phyloP scores from a whole-genome alignment of 2,329 filamentous ascomycete genomes.

The Cercospora zeae-maydis region DNA sequence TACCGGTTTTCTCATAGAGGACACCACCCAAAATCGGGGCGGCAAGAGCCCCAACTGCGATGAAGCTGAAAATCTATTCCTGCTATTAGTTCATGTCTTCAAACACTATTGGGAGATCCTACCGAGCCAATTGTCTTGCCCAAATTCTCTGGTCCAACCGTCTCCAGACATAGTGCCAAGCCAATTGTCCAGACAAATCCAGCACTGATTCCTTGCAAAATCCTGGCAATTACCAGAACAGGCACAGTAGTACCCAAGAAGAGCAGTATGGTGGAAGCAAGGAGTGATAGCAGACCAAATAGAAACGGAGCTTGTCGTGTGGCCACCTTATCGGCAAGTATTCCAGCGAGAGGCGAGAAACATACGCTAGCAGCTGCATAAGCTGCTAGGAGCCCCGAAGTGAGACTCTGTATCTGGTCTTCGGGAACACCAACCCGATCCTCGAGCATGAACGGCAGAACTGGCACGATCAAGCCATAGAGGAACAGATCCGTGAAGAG shows the following conservation, averaged over 20 bases:
- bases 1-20: slow-evolving; percentile 58
- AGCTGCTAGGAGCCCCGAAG: slow-evolving; percentile 52
- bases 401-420: slow-evolving; percentile 50
- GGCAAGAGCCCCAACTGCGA: slow-evolving; percentile 55
- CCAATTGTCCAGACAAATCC: slow-evolving; percentile 60
- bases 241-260: slow-evolving; percentile 50
- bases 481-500: slow-evolving; percentile 59
- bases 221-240: slow-evolving; percentile 50
- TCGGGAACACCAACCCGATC: slow-evolving; percentile 50
- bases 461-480: slow-evolving; percentile 57
- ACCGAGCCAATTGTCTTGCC: slow-evolving; percentile 60
- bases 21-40: slow-evolving; percentile 59
- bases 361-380: slow-evolving; percentile 55
- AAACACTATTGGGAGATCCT: slow-evolving; percentile 12
- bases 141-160: slow-evolving; percentile 54
- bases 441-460: slow-evolving; percentile 56
- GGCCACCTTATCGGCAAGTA: slow-evolving; percentile 52
- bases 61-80: slow-evolving; percentile 54
- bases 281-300: slow-evolving; percentile 51
- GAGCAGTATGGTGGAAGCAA: slow-evolving; percentile 55
- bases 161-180: slow-evolving; percentile 57
- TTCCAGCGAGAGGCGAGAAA: slow-evolving; percentile 51
- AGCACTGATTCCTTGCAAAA: slow-evolving; percentile 56
- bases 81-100: background rate
- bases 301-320: slow-evolving; percentile 58